These are phyloP conservation scores for Ustilago bromivora DNA, from an alignment of 1,284 basidiomycete genomes.

Conservation along the genomic window DNA sequence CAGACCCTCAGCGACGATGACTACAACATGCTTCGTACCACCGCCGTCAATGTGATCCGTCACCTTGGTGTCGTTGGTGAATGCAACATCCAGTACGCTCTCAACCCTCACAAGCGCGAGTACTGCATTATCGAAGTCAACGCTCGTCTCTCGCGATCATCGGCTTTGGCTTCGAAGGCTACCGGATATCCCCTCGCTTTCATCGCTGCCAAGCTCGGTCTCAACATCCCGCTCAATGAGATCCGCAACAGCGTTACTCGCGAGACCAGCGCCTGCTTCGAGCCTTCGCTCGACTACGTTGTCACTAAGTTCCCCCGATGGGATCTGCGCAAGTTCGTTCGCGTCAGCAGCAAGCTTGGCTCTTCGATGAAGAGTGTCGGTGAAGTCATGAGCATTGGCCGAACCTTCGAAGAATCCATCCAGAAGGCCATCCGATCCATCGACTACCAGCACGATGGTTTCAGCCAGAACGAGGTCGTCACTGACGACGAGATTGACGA, in stretches of 20 bases:
- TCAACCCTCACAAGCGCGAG: constrained; percentile 93
- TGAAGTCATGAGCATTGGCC: constrained; percentile 98
- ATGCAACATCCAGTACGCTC: constrained; percentile 98
- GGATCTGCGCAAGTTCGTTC: constrained; percentile 96
- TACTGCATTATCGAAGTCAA: constrained; percentile 99
- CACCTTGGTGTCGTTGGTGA: constrained; percentile 97
- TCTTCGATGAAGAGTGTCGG: constrained; percentile 90
- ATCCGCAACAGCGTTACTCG: constrained; percentile 98
- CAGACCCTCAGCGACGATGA: constrained; percentile 89
- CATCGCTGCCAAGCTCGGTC: constrained; percentile 96
- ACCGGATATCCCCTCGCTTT: constrained; percentile 98
- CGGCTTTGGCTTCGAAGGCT: constrained; percentile 96
- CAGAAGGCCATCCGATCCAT: constrained; percentile 98
- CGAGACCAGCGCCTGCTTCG: constrained; percentile 96
- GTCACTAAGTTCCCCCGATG: constrained; percentile 99
- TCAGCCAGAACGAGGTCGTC: constrained; percentile 86
- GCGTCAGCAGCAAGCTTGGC: constrained; percentile 66
- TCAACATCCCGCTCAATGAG: constrained; percentile 96
- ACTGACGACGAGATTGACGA: constrained; percentile 79
- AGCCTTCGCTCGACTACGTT: constrained; percentile 95
- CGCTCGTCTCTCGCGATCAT: constrained; percentile 97
- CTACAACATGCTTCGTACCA: constrained; percentile 98
- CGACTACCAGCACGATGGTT: constrained; percentile 92
- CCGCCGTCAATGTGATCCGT: constrained; percentile 96
- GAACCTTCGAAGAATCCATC: constrained; percentile 97